phyloP scores from a whole-genome alignment of 805 yeast species.

The Kurtzmaniella fragi region DNA sequence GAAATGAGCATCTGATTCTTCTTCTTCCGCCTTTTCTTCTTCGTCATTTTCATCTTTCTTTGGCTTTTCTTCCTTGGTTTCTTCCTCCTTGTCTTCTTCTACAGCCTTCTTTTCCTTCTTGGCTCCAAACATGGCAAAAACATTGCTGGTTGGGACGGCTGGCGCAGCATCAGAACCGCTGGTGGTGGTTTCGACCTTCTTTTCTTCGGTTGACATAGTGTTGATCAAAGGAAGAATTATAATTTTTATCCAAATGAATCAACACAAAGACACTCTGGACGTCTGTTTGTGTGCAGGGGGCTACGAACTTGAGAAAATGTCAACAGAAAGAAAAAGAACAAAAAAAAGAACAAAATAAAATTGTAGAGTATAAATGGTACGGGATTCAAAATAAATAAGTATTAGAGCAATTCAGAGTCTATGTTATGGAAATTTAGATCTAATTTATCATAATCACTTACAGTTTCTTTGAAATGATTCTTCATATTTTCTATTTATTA shows the following conservation, averaged over 20 bases:
- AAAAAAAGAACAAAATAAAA: too few species aligned
- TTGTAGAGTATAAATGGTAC: too few species aligned
- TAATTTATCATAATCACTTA: too few species aligned
- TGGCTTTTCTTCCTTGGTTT: constrained; percentile 21
- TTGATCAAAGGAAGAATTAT: background rate
- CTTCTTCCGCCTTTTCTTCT: constrained; percentile 54
- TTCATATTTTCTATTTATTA: too few species aligned
- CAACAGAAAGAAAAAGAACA: too few species aligned
- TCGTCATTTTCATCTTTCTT: constrained; percentile 29
- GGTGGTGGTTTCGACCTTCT: constrained; percentile 18
- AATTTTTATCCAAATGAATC: background rate
- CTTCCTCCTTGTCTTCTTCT: constrained; percentile 13
- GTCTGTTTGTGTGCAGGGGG: background rate
- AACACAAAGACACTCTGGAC: background rate
- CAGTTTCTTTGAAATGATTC: too few species aligned
- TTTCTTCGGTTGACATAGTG: constrained; percentile 27
- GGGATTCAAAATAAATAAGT: too few species aligned
- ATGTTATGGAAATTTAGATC: too few species aligned
- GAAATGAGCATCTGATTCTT: constrained; percentile 83
- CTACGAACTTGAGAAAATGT: too few species aligned
- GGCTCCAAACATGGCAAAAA: constrained; percentile 95
- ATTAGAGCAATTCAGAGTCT: too few species aligned
- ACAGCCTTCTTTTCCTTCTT: constrained; percentile 63
- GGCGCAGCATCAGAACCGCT: constrained; percentile 15
- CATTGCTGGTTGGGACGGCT: constrained; percentile 69